Evolutionary conservation across 805 yeast genomes (phyloP), one percentile per base, ranked within the genome.

Genomic region (Ogataea parapolymorpha): DNA sequence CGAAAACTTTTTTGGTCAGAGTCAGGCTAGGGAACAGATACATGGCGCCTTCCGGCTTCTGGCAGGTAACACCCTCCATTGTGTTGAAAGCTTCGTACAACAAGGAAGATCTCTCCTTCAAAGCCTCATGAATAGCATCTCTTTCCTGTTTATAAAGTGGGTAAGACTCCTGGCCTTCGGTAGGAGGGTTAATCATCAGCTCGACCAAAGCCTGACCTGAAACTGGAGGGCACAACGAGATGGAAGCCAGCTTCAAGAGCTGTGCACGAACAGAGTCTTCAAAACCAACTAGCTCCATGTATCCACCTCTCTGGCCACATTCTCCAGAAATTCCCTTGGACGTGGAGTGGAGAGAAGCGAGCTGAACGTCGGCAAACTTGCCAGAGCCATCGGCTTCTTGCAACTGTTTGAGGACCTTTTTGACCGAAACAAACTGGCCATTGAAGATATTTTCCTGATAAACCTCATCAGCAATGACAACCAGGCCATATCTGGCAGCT

Each of bases 221-320:
- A 31, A 91, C 96, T 1, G 88, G 96, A 0, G 98, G 91, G 63
- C 99, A 93, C 41, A 93, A 72, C 23, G 93, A 82, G 51, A 93
- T 89, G 10, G 95, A 85, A 13, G 95, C 95, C 53, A 95, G 70
- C 67, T 93, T 93, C 63, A 84, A 72, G 39, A 93, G 72, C 41
- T 85, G 75, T 23, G 78, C 85, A 53, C 72, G 67, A 13, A 90
- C 82, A 32, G 83, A 89, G 3, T 70, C 71, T 11, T 74, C 68
- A 65, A 93, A 85, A 1, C 96, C 96, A 9, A 82, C 75, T 6
- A 90, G 67, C 66, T 93, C 99, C 93, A 93, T 85, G 71, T 90
- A 93, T 5, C 99, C 99, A 55, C 98, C 99, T 67, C 99, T 81
- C 70, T 93, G 99, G 46, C 99, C 99, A 74, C 99, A 93, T 67